Evolutionary conservation across 371 early-diverging fungal genomes (phyloP), one percentile per base, ranked within the genome.

Genomic region (Smittium culicis): DNA sequence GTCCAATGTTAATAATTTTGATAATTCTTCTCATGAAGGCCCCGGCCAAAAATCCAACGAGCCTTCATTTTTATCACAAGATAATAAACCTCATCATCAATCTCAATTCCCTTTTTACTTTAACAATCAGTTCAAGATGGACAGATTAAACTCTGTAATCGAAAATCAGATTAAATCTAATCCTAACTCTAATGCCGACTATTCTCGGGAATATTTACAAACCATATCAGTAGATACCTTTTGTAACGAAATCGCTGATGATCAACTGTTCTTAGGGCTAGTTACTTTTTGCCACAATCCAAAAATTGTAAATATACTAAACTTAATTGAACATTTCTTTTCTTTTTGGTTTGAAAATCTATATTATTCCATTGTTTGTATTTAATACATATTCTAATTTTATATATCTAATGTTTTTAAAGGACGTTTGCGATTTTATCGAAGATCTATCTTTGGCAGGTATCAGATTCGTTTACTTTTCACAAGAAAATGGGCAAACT

Each of bases 401-500:
- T 45, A 11, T 20, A 5, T 45, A 11, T 20, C 45, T 45, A 45
- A 11, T 11, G 5, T 45, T 45, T 45, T 45, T 45, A 11, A 11
- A 60, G 78, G 90, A 98, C 73, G 93, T 98, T 8, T 86, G 89
- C 32, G 92, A 95, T 71, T 90, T 96, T 65, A 93, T 98, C 72
- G 98, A 98, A 72, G 98, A 98, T 75, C 74, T 97, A 29, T 88
- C 87, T 0, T 72, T 95, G 33, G 97, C 95, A 24, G 98, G 98
- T 5, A 98, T 98, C 65, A 88, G 98, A 0, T 98, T 97, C 76
- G 96, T 94, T 1, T 95, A 96, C 74, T 96, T 97, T 70, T 96
- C 96, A 5, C 83, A 87, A 0, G 82, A 91, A 0, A 88, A 86
- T n/a, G 96, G 94, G 73, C 81, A 96, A 20, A 92, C 93, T 74